phyloP scores from a whole-genome alignment of 75 land plant species.

The Gnetum montanum region DNA sequence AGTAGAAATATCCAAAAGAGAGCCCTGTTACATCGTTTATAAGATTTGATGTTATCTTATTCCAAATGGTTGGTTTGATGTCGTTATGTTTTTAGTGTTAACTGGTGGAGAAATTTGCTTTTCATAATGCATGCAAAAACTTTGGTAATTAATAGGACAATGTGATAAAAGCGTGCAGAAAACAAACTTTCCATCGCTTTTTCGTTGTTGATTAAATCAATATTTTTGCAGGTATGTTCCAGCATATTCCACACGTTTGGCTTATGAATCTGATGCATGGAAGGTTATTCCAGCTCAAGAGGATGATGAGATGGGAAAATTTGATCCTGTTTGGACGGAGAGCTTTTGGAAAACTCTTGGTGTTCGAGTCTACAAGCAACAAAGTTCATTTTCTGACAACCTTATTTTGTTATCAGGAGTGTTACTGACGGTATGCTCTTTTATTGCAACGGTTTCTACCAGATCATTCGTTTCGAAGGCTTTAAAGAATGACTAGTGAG shows the following conservation, averaged over 20 bases:
- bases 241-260: constrained; percentile 85
- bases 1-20: too few species aligned
- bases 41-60: too few species aligned
- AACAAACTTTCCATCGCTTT: too few species aligned
- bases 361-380: constrained; percentile 52
- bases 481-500: constrained; percentile 55
- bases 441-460: constrained; percentile 27
- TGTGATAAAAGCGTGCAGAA: too few species aligned
- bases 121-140: too few species aligned
- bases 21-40: too few species aligned
- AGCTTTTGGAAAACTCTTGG: constrained; percentile 80
- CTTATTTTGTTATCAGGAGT: constrained; percentile 46
- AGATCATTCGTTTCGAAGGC: constrained; percentile 48
- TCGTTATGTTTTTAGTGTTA: too few species aligned
- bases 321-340: constrained; percentile 94
- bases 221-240: constrained; percentile 83
- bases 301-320: constrained; percentile 47
- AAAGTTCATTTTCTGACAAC: constrained; percentile 44
- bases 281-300: constrained; percentile 42
- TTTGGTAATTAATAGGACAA: too few species aligned
- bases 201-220: too few species aligned
- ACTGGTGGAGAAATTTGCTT: too few species aligned
- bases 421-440: constrained; percentile 43
- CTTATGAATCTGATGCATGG: constrained; percentile 55
- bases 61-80: too few species aligned